These are phyloP conservation scores for Xylaria sp. DNA, from an alignment of 2,329 filamentous ascomycete species.

Conservation along the genomic window DNA sequence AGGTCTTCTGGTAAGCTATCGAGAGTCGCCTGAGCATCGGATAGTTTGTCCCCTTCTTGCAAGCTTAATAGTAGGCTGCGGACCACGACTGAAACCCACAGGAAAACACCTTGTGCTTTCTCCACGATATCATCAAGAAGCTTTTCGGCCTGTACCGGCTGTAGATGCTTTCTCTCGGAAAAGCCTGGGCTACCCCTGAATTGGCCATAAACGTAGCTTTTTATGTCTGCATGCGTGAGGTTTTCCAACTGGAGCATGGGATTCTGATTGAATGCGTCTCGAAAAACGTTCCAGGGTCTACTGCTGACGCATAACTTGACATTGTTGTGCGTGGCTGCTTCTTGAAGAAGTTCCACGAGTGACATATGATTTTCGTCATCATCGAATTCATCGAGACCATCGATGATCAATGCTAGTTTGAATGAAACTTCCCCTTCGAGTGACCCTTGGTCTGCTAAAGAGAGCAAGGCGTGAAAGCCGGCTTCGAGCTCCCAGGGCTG, in stretches of 20 bases:
- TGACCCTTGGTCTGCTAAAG: constrained; percentile 1
- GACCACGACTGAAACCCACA: constrained; percentile 39
- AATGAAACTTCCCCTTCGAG: background rate
- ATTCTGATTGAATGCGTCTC: constrained; percentile 35
- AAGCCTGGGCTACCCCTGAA: constrained; percentile 23
- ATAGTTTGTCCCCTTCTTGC: constrained; percentile 12
- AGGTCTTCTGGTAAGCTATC: constrained; percentile 12
- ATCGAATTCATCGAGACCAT: constrained; percentile 8
- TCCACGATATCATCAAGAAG: constrained; percentile 9
- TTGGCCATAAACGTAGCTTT: constrained; percentile 38
- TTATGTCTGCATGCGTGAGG: constrained; percentile 43
- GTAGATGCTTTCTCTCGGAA: constrained; percentile 3
- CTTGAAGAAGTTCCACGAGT: constrained; percentile 6
- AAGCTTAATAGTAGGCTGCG: constrained; percentile 9
- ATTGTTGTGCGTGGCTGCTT: background rate
- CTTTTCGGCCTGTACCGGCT: constrained; percentile 3
- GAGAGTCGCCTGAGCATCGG: constrained; percentile 1
- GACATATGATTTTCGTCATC: constrained; percentile 5
- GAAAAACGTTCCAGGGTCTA: constrained; percentile 43
- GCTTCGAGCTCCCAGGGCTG: constrained; percentile 9
- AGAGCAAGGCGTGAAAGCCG: constrained; percentile 6
- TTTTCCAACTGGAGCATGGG: constrained; percentile 42
- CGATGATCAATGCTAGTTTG: constrained; percentile 24
- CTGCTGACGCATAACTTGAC: constrained; percentile 39
- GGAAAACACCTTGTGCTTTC: constrained; percentile 32